A percentile compares a stretch with the other conserved stretches of the same genome.
phyloP scores from a whole-genome alignment of 805 yeast species.

The Teunomyces atbi region DNA sequence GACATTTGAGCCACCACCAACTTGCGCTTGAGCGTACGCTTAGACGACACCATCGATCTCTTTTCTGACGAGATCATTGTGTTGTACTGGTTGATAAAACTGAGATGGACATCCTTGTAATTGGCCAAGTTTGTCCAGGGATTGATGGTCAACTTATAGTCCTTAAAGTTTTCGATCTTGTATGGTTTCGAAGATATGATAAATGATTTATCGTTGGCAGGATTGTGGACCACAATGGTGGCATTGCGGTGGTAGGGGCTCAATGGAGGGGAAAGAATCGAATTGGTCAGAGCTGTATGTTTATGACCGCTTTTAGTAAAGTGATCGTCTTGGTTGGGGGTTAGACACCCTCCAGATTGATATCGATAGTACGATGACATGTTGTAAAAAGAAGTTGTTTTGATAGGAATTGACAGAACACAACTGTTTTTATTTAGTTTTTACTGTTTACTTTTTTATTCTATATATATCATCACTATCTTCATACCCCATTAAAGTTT shows the following conservation, averaged over 20 bases:
- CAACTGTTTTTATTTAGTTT: not conserved
- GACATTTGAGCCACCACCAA: conserved; percentile 4
- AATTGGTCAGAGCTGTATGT: conserved; percentile 10
- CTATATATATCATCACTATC: conserved; percentile 3
- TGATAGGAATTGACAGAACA: not conserved
- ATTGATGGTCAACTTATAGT: conserved; percentile 47
- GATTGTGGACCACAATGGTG: conserved; percentile 7
- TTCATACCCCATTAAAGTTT: conserved; percentile 4
- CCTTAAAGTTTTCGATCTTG: conserved; percentile 48
- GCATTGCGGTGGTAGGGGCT: conserved; percentile 17
- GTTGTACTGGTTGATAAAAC: conserved; percentile 54
- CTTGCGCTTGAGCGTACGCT: conserved; percentile 10
- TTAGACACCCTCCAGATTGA: conserved; percentile 25
- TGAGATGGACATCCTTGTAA: conserved; percentile 48
- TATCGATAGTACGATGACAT: conserved; percentile 2
- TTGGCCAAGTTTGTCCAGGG: conserved; percentile 49
- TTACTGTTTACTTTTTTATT: conserved; percentile 3
- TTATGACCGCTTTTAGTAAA: conserved; percentile 7
- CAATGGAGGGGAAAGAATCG: conserved; percentile 28
- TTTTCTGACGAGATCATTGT: conserved; percentile 17
- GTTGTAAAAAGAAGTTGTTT: conserved; percentile 1
- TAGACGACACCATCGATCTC: conserved; percentile 2
- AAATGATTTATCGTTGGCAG: conserved; percentile 9
- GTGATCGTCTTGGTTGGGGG: conserved; percentile 20
- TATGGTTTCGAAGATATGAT: conserved; percentile 21